Percentiles rank a stretch among this genome's conserved stretches.
These are phyloP conservation scores for Aspergillus aculeatinus DNA, from an alignment of 2,329 filamentous ascomycete species.

Conservation along the genomic window DNA sequence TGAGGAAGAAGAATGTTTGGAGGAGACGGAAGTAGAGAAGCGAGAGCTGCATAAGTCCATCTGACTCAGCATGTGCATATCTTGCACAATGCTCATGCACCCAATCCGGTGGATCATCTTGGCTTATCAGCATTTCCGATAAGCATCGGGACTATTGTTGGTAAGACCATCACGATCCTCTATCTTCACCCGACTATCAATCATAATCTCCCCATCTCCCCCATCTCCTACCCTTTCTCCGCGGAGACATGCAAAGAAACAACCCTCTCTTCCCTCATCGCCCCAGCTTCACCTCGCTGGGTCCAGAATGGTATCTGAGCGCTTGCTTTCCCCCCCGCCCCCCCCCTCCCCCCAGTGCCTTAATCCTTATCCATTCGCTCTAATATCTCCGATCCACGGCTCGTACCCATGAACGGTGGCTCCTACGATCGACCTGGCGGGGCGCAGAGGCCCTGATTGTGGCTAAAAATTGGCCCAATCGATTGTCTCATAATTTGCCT, in stretches of 20 bases:
- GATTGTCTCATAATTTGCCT: constrained; percentile 13
- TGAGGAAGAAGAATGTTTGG: too few relatives aligned
- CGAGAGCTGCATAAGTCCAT: not conserved
- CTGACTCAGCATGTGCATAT: not conserved
- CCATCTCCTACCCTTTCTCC: not conserved
- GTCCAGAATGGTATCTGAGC: not conserved
- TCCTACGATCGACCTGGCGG: constrained; percentile 1
- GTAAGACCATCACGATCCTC: not conserved
- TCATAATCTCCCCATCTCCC: not conserved
- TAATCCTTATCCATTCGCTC: not conserved
- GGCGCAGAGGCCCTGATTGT: constrained; percentile 18
- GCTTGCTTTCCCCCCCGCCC: not conserved
- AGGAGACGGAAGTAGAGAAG: not conserved
- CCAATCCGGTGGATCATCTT: not conserved
- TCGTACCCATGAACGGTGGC: constrained; percentile 1
- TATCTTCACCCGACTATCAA: not conserved
- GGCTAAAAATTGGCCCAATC: constrained; percentile 13
- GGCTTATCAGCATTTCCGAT: not conserved
- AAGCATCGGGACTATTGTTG: not conserved
- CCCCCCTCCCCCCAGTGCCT: not conserved
- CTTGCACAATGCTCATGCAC: not conserved
- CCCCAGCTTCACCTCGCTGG: not conserved
- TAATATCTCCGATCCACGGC: not conserved
- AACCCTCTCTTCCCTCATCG: not conserved
- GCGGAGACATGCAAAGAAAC: not conserved